Percentiles rank a stretch among this genome's conserved stretches.
phyloP scores from a whole-genome alignment of 1,139 yeast species.

The Diutina rugosa region DNA sequence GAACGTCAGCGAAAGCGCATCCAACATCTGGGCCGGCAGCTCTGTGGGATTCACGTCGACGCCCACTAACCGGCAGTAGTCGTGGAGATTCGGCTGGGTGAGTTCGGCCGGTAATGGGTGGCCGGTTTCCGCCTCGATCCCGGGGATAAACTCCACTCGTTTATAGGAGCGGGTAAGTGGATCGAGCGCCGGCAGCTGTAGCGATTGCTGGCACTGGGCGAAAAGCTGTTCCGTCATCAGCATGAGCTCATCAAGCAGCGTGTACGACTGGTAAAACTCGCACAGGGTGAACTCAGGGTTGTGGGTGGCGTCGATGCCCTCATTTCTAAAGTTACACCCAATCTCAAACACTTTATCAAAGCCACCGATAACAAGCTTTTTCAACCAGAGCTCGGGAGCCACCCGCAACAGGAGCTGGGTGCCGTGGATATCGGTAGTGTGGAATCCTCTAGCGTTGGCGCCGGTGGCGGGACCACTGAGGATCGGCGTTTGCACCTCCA shows the following conservation, averaged over 20 bases:
- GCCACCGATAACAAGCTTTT: conserved; percentile 69
- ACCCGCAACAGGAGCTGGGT: conserved; percentile 52
- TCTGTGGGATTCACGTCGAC: conserved; percentile 25
- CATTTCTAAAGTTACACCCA: conserved; percentile 79
- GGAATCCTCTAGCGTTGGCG: conserved; percentile 80
- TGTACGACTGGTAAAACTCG: conserved; percentile 81
- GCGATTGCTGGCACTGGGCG: conserved; percentile 12
- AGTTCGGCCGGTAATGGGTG: conserved; percentile 24
- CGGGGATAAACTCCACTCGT: conserved; percentile 47
- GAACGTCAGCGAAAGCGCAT: conserved; percentile 45
- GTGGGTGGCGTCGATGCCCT: conserved; percentile 86
- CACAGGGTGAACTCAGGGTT: conserved; percentile 93
- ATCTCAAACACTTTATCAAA: conserved; percentile 79
- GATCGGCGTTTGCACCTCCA: conserved; percentile 85
- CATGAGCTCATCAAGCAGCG: conserved; percentile 58
- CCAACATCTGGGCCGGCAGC: conserved; percentile 49
- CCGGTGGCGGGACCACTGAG: conserved; percentile 66
- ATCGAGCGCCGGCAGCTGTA: conserved; percentile 4
- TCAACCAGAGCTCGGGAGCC: conserved; percentile 93
- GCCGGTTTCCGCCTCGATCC: conserved; percentile 36
- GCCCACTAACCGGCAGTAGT: conserved; percentile 19
- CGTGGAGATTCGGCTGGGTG: conserved; percentile 21
- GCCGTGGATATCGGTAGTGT: conserved; percentile 38
- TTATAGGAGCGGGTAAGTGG: conserved; percentile 11
- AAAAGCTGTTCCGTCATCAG: conserved; percentile 49